A percentile compares a stretch with the other conserved stretches of the same genome.
phyloP scores from a whole-genome alignment of 139 green algal genomes.

The Coelastrella sp. region DNA sequence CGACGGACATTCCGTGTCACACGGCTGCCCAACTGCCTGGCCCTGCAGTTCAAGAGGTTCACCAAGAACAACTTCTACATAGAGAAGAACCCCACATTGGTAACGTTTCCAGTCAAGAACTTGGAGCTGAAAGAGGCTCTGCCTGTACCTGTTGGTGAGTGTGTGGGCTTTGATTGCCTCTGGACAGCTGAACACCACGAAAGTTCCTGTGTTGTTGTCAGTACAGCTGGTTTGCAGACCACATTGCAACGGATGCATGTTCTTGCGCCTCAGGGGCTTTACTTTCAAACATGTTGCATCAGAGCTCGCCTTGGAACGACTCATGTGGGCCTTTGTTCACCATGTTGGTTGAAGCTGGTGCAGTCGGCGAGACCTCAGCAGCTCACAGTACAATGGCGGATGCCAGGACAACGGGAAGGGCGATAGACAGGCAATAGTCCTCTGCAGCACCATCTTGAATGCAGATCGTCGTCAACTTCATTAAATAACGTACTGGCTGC shows the following conservation, averaged over 20 bases:
- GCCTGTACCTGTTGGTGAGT: constrained; percentile 61
- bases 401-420: too few relatives aligned
- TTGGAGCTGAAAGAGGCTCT: constrained; percentile 89
- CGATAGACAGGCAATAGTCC: too few relatives aligned
- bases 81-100: constrained; percentile 98
- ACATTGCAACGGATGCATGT: neutral
- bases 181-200: neutral
- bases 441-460: too few relatives aligned
- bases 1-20: constrained; percentile 83
- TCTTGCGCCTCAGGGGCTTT: neutral
- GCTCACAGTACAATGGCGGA: too few relatives aligned
- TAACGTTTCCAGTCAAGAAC: constrained; percentile 98
- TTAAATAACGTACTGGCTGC: too few relatives aligned
- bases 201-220: neutral
- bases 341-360: too few relatives aligned
- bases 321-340: neutral
- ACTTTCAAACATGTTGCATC: neutral
- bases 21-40: constrained; percentile 79
- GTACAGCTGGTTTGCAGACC: neutral
- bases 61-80: constrained; percentile 94
- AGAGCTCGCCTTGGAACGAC: neutral
- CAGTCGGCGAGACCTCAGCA: too few relatives aligned
- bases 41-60: constrained; percentile 87
- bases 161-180: neutral
- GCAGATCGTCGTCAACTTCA: too few relatives aligned